Conservation (phyloP, 257 asterid genomes). For the Jacaranda copaia region DNA sequence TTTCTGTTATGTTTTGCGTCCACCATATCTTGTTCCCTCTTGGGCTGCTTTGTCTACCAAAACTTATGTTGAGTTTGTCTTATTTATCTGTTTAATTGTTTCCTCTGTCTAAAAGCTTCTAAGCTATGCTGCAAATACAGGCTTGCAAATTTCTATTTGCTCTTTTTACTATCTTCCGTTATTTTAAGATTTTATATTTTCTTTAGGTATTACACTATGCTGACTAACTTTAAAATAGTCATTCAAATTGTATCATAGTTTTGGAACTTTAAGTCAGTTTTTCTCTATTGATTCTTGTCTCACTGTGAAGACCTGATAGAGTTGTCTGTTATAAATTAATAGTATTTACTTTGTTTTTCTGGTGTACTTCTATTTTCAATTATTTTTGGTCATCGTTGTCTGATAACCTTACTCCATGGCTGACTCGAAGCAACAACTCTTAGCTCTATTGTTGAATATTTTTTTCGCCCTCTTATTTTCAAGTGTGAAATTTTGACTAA, state of each 20-base stretch:
- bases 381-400: not conserved
- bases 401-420: not conserved
- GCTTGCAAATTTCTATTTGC: not conserved
- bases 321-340: not conserved
- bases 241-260: not conserved
- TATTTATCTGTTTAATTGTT: not conserved
- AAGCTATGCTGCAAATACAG: not conserved
- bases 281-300: not conserved
- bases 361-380: not conserved
- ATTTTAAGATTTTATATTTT: constrained; percentile 4
- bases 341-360: not conserved
- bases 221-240: not conserved
- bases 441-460: not conserved
- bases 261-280: not conserved
- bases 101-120: not conserved
- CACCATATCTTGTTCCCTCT: not conserved
- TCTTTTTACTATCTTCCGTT: not conserved
- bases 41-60: constrained; percentile 1
- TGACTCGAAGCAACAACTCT: constrained; percentile 12
- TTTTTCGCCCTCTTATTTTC: not conserved
- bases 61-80: constrained; percentile 6
- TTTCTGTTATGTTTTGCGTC: not conserved
- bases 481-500: not conserved
- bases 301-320: not conserved
- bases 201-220: not conserved